phyloP scores from a whole-genome alignment of 192 early-diverging fungal species.

The Coemansia sp. region DNA sequence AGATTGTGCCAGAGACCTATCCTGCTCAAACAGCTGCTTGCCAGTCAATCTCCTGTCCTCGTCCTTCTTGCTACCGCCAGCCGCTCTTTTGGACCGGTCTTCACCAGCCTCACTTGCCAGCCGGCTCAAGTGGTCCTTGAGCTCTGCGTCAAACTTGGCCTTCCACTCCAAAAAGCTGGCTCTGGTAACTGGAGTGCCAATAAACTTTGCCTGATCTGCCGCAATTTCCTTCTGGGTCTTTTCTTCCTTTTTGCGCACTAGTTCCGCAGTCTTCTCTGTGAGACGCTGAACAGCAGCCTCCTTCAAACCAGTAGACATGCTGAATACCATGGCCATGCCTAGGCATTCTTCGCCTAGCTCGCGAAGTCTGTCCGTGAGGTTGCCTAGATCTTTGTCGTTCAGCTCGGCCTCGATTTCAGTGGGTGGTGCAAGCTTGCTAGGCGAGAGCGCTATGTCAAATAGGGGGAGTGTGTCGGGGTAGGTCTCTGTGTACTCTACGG shows the following conservation, averaged over 20 bases:
- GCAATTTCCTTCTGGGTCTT: conserved; percentile 63
- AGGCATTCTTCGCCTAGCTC: conserved; percentile 62
- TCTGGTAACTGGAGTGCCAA: conserved; percentile 80
- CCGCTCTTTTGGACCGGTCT: conserved; percentile 39
- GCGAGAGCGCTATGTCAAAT: conserved; percentile 58
- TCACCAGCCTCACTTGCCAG: conserved; percentile 54
- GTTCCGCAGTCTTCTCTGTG: conserved; percentile 51
- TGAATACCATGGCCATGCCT: conserved; percentile 93
- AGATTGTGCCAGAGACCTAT: conserved; percentile 77
- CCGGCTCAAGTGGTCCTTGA: conserved; percentile 15
- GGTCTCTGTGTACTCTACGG: conserved; percentile 66
- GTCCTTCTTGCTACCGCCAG: conserved; percentile 48
- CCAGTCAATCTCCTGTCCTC: conserved; percentile 59
- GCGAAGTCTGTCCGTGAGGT: conserved; percentile 28
- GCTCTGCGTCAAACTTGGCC: conserved; percentile 71
- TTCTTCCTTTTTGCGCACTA: conserved; percentile 54
- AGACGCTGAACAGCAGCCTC: conserved; percentile 69
- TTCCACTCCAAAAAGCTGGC: conserved; percentile 81
- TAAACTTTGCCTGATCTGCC: conserved; percentile 70
- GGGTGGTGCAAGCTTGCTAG: conserved; percentile 23
- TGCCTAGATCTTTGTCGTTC: conserved; percentile 36
- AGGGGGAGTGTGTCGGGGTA: conserved; percentile 72
- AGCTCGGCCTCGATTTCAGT: conserved; percentile 51
- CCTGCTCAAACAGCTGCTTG: conserved; percentile 88
- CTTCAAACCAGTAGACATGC: conserved; percentile 71